Base-by-base conservation (phyloP, 148 eudicot species). In the Tetragonia tetragonoides region DNA sequence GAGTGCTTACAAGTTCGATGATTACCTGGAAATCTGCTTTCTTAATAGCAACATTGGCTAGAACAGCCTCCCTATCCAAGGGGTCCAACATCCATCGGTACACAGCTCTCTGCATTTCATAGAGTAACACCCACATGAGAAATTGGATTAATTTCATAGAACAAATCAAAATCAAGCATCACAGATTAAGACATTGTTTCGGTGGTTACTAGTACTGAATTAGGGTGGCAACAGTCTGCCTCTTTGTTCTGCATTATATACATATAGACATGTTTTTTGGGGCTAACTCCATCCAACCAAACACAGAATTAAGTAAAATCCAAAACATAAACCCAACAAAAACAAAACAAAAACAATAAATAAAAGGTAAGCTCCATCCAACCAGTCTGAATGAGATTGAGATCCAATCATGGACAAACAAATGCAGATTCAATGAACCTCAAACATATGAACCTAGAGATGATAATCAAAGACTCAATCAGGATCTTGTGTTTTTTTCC, bases 61-160 rank as follows among this genome's bases (percentile, higher is more conserved):
- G 57, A 18, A 94, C 91, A 7, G 93, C 93, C 81, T 94, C 97
- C 49, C 97, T 78, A 54, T 94, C 98, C 63, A 63, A 64, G 44
- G 97, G 97, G 37, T 92, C 95, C 85, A 89, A 66, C 77, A 88
- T 86, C 98, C 98, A 92, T 42, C 92, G 82, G 68, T 81, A 92
- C 53, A 94, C 84, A 54, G 93, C 95, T 89, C 80, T 90, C 98
- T 93, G 72, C 75, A 62, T 62, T 47, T 42, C 38, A 60, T 5
- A 56, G 7, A 12, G 5, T 18, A 23, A 47, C 5, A 63, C 28
- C 41, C 64, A 51, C 24, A 53, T 15, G 14, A 3, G n/a, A 49
- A 28, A 28, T 28, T n/a, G 10, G 38, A 15, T 3, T 51, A 3
- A 21, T 20, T 17, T 20, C 5, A 20, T 16, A 20, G 20, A 57